Conservation (phyloP, 2,329 filamentous ascomycete species). For the Colletotrichum trifolii region DNA sequence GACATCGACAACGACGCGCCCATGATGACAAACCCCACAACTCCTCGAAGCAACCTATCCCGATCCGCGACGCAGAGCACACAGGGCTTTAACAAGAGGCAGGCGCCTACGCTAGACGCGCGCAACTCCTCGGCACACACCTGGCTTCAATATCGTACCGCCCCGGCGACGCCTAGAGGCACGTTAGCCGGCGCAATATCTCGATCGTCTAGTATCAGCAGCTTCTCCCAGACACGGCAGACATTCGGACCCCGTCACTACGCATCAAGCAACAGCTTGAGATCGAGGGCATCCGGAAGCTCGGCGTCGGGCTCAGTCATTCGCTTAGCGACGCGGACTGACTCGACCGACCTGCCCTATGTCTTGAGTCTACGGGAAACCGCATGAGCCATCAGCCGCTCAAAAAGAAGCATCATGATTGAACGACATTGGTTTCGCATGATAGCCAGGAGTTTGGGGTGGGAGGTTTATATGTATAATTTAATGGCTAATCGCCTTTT, state of each 20-base stretch:
- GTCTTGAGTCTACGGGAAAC: slow-evolving; percentile 41
- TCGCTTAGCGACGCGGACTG: slow-evolving; percentile 54
- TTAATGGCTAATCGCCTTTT: slow-evolving; percentile 27
- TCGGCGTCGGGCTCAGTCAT: slow-evolving; percentile 56
- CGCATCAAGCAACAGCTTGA: slow-evolving; percentile 52
- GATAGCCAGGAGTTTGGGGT: slow-evolving; percentile 35
- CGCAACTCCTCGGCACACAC: slow-evolving; percentile 57
- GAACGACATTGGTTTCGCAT: slow-evolving; percentile 29
- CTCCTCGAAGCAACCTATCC: slow-evolving; percentile 47
- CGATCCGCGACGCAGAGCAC: slow-evolving; percentile 46
- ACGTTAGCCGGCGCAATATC: slow-evolving; percentile 50
- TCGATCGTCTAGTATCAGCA: slow-evolving; percentile 50
- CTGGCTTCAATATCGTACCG: slow-evolving; percentile 60
- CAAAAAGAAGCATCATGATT: slow-evolving; percentile 22
- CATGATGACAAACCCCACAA: slow-evolving; percentile 53
- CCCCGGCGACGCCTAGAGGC: slow-evolving; percentile 64
- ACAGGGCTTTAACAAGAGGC: slow-evolving; percentile 42
- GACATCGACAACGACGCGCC: slow-evolving; percentile 61
- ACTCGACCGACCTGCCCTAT: slow-evolving; percentile 48
- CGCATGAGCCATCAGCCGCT: slow-evolving; percentile 16
- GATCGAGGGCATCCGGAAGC: slow-evolving; percentile 50
- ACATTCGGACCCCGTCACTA: slow-evolving; percentile 52
- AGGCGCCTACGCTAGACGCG: slow-evolving; percentile 41
- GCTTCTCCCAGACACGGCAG: slow-evolving; percentile 55
- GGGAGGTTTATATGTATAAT: slow-evolving; percentile 19